Evolutionary conservation across 2,329 filamentous ascomycete genomes (phyloP).

Genomic region (Cryphonectria japonica): DNA sequence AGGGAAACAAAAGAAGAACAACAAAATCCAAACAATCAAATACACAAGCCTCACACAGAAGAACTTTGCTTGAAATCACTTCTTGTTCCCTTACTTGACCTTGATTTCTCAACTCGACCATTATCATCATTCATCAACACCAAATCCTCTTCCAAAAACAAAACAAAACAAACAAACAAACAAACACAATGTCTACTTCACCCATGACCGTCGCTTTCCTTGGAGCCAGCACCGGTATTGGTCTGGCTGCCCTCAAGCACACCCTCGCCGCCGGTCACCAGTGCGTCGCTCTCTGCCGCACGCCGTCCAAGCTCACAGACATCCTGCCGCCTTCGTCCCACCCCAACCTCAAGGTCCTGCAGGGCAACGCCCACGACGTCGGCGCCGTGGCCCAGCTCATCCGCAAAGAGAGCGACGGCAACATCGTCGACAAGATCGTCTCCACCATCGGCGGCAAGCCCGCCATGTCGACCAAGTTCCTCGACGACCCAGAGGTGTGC

Average conservation of each 20-base stretch:
- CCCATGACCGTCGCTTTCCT: conserved; percentile 54
- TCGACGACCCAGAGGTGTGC: conserved; percentile 54
- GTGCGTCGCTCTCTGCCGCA: conserved; percentile 55
- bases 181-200: conserved; percentile 19
- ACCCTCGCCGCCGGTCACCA: conserved; percentile 50
- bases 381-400: conserved; percentile 43
- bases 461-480: conserved; percentile 38
- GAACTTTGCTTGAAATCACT: neutral
- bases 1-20: neutral
- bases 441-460: conserved; percentile 51
- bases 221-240: conserved; percentile 56
- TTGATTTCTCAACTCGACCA: neutral
- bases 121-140: neutral
- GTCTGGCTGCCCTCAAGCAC: conserved; percentile 50
- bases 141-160: neutral
- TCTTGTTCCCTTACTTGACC: neutral
- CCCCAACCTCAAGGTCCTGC: conserved; percentile 47
- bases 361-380: conserved; percentile 53
- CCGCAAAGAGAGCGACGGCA: conserved; percentile 33
- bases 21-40: neutral
- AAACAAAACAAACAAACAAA: neutral
- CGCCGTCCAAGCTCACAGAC: conserved; percentile 50
- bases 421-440: conserved; percentile 50
- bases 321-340: conserved; percentile 37
- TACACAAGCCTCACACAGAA: neutral